Conservation (phyloP, 1,284 basidiomycete genomes). For the Filobasidium uniguttulatum region DNA sequence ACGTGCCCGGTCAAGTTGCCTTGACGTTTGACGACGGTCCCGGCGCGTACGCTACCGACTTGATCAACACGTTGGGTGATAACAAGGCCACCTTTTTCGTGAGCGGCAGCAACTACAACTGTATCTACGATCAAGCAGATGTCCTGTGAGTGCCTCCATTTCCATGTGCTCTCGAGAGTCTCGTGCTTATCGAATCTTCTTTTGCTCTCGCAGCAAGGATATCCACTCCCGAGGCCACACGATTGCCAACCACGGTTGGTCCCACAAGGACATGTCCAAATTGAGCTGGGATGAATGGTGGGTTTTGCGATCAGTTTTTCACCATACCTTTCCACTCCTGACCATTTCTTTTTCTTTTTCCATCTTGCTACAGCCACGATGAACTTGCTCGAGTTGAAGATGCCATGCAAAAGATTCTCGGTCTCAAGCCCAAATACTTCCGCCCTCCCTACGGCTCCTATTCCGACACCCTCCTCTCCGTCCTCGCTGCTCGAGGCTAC, state of each 20-base stretch:
- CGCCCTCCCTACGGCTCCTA: conserved; percentile 31
- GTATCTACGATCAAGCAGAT: conserved; percentile 25
- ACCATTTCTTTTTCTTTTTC: neutral
- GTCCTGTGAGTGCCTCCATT: conserved; percentile 18
- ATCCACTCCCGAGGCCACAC: conserved; percentile 41
- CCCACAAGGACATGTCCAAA: conserved; percentile 41
- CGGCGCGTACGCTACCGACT: conserved; percentile 34
- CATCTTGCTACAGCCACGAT: neutral
- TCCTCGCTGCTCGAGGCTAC: conserved; percentile 38
- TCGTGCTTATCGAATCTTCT: neutral
- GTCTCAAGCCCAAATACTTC: conserved; percentile 9
- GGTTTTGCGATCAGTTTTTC: neutral
- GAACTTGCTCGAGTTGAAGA: conserved; percentile 34
- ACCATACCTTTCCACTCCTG: neutral
- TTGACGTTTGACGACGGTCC: conserved; percentile 44
- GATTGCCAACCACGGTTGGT: conserved; percentile 47
- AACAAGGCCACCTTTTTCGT: conserved; percentile 48
- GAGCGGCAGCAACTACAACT: conserved; percentile 30
- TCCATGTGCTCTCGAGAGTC: neutral
- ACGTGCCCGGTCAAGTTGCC: conserved; percentile 25
- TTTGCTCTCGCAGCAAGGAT: neutral
- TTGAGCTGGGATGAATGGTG: conserved; percentile 20
- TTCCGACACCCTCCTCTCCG: conserved; percentile 42
- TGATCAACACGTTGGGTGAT: conserved; percentile 38
- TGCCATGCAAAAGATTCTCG: conserved; percentile 5